Base-by-base conservation (phyloP, 2,329 filamentous ascomycete genomes). In the Scedosporium dehoogii region DNA sequence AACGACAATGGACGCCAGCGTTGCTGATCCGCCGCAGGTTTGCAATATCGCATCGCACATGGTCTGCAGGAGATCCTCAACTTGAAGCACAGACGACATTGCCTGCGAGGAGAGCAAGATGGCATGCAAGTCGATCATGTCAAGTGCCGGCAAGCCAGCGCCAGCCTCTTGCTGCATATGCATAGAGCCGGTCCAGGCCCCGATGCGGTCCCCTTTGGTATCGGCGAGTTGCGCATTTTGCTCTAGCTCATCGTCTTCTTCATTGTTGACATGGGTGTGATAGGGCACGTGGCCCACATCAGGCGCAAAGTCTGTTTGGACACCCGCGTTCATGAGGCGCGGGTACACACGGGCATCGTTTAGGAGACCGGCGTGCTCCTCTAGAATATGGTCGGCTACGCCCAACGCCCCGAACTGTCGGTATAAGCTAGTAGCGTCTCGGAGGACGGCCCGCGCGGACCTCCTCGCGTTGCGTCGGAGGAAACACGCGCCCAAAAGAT, bases 11-110 rank as follows among this genome's bases (percentile, higher is more conserved):
- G 88, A 89, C 18, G 88, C 89, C 5, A 88, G 78, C 2, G 87
- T 88, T 7, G 88, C 88, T 6, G 84, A 80, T 38, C 84, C 83
- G 46, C 88, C 89, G 60, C 88, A 91, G 0, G 88, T 91, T 67
- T 92, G 87, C 27, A 92, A 73, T 58, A 92, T 90, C 65, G 92
- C 90, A 65, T 91, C 86, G 67, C 88, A 90, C 85, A 93, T 91
- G 51, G 89, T 92, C 69, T 88, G 86, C 64, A 92, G 80, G 3
- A 93, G 79, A 68, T 88, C 83, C 66, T 92, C 89, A 12, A 92
- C 84, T 66, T 89, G 83, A 10, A 93, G 74, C 59, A 92, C 88
- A 16, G 89, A 92, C 4, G 89, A 92, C 53, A 93, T 86, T 53
- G 92, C 83, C 70, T 92, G 90, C 9, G 88, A 91, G 2, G 87